Conservation (phyloP, 352 stramenopile genomes). For the Bremia lactucae region DNA sequence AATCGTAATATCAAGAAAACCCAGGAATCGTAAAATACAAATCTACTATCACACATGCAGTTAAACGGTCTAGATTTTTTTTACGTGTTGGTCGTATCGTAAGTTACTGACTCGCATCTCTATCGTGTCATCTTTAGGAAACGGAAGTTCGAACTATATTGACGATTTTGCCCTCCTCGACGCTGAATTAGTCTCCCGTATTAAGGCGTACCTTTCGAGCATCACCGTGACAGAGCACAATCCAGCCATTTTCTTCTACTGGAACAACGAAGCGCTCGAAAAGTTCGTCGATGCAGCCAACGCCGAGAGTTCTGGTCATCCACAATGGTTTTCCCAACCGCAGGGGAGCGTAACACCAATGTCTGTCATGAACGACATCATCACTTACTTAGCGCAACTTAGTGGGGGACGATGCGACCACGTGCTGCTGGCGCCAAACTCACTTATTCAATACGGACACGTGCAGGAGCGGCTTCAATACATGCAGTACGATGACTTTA, state of each 20-base stretch:
- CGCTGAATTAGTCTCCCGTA: constrained; percentile 19
- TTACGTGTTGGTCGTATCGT: neutral
- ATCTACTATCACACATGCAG: constrained; percentile 19
- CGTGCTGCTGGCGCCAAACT: constrained; percentile 31
- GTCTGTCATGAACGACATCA: constrained; percentile 25
- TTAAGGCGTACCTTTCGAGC: constrained; percentile 21
- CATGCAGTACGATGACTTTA: constrained; percentile 38
- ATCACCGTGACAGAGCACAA: constrained; percentile 31
- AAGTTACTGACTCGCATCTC: constrained; percentile 4
- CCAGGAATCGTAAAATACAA: neutral
- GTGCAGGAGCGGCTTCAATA: constrained; percentile 33
- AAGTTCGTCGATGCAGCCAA: constrained; percentile 31
- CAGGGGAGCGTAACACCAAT: constrained; percentile 25
- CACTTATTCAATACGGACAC: constrained; percentile 35
- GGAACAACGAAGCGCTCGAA: constrained; percentile 23
- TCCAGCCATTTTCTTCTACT: constrained; percentile 29
- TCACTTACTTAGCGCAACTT: constrained; percentile 29
- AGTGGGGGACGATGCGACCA: constrained; percentile 25
- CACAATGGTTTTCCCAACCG: constrained; percentile 26
- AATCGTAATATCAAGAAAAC: constrained; percentile 4
- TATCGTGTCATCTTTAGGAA: constrained; percentile 5
- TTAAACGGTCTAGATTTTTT: constrained; percentile 17
- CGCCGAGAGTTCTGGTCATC: constrained; percentile 13
- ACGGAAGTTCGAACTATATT: constrained; percentile 15
- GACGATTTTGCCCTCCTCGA: constrained; percentile 18